These are phyloP conservation scores for Penicillium psychrosexuale DNA, from an alignment of 2,329 filamentous ascomycete genomes.

Conservation along the genomic window DNA sequence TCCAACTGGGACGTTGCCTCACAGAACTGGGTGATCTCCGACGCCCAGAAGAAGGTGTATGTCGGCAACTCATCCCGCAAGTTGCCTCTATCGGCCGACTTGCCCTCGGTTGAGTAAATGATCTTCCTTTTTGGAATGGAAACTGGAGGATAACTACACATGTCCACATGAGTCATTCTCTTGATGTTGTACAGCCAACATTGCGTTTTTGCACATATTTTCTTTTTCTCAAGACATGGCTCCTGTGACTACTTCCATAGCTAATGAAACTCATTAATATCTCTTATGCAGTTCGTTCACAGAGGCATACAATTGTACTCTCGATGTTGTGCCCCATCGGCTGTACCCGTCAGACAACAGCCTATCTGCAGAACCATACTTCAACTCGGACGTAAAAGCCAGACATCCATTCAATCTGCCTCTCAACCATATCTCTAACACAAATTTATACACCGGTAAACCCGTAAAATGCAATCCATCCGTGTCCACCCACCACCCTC, in stretches of 20 bases:
- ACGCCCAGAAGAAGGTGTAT: conserved; percentile 57
- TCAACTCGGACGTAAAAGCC: neutral
- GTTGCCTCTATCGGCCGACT: conserved; percentile 46
- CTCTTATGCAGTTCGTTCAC: neutral
- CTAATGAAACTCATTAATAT: neutral
- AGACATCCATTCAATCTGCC: neutral
- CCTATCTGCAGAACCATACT: neutral
- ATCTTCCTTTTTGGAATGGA: neutral
- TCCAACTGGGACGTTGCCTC: conserved; percentile 76
- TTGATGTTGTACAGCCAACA: conserved; percentile 1
- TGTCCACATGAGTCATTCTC: neutral
- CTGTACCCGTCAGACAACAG: too few relatives aligned
- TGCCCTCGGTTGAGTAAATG: conserved; percentile 30
- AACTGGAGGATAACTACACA: neutral
- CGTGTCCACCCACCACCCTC: conserved; percentile 18
- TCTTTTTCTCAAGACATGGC: neutral
- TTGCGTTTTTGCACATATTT: conserved; percentile 7
- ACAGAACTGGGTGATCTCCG: conserved; percentile 78
- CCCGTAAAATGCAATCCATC: conserved; percentile 21
- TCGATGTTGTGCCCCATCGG: too few relatives aligned
- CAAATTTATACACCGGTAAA: neutral
- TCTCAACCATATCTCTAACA: neutral
- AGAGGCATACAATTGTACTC: neutral
- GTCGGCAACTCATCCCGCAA: conserved; percentile 60
- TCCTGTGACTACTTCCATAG: neutral